Percentiles rank a stretch among this genome's conserved stretches.
phyloP scores from a whole-genome alignment of 805 yeast species.

The Deakozyma indianensis region DNA sequence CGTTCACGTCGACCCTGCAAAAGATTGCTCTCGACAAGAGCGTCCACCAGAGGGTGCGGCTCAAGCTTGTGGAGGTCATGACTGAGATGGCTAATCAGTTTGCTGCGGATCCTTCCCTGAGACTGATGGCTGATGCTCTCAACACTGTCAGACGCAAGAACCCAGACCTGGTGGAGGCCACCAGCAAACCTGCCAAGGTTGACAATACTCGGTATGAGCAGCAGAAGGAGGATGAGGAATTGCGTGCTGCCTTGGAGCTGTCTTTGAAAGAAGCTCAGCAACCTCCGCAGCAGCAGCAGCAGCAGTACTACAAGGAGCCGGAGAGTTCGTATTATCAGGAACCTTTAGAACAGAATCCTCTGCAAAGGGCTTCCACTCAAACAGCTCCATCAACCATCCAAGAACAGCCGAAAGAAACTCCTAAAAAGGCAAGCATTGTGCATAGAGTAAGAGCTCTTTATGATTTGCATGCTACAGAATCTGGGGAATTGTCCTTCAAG shows the following conservation, averaged over 20 bases:
- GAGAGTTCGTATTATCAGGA: neutral
- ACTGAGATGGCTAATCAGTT: conserved; percentile 53
- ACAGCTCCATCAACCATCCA: conserved; percentile 10
- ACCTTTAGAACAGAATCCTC: neutral
- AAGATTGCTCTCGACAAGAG: conserved; percentile 37
- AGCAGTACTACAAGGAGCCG: conserved; percentile 1
- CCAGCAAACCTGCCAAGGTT: conserved; percentile 46
- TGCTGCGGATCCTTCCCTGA: conserved; percentile 59
- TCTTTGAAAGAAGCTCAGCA: conserved; percentile 9
- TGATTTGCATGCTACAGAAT: conserved; percentile 63
- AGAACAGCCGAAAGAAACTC: conserved; percentile 5
- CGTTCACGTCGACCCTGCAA: conserved; percentile 34
- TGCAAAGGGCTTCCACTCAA: neutral
- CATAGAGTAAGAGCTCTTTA: conserved; percentile 73
- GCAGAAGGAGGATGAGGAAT: conserved; percentile 59
- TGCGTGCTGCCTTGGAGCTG: conserved; percentile 41
- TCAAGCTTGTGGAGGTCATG: conserved; percentile 49
- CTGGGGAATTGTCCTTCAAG: conserved; percentile 75
- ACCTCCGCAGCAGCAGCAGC: conserved; percentile 5
- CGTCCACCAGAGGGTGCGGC: conserved; percentile 56
- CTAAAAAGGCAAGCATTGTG: conserved; percentile 20
- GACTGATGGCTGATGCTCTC: conserved; percentile 51
- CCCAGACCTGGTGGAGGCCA: conserved; percentile 21
- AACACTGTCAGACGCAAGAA: conserved; percentile 30
- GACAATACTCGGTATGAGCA: conserved; percentile 21